phyloP scores from a whole-genome alignment of 495 filamentous ascomycete species.

The Tuber brumale region DNA sequence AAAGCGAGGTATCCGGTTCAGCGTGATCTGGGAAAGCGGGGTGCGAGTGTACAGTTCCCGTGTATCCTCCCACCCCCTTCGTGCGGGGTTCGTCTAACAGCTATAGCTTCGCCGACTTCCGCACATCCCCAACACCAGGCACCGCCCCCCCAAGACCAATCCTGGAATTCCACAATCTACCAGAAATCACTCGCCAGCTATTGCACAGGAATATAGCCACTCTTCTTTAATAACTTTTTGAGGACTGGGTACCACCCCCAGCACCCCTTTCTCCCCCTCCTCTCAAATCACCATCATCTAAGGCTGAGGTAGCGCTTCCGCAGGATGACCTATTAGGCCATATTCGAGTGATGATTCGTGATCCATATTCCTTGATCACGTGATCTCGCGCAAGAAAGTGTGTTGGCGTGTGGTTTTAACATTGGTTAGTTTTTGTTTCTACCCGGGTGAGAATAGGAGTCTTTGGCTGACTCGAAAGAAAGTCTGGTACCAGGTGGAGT shows the following conservation, averaged over 20 bases:
- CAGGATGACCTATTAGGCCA: background rate
- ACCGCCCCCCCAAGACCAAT: background rate
- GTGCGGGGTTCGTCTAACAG: background rate
- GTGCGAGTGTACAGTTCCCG: conserved; percentile 21
- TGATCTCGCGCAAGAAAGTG: background rate
- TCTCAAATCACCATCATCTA: background rate
- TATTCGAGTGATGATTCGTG: background rate
- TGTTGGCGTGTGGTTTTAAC: background rate
- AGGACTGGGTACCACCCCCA: background rate
- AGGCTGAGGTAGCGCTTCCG: background rate
- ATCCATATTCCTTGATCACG: background rate
- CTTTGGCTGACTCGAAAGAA: background rate
- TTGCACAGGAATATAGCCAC: background rate
- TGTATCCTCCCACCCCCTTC: background rate
- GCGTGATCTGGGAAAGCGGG: no score
- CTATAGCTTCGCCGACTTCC: conserved; percentile 21
- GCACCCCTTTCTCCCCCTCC: background rate
- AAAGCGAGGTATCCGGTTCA: no score
- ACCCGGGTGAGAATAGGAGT: background rate
- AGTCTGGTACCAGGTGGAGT: background rate
- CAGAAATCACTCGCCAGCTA: conserved; percentile 10
- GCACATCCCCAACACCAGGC: background rate
- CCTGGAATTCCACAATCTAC: conserved; percentile 20
- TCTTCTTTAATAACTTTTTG: background rate
- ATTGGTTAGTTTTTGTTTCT: background rate